Percentiles rank a stretch among this genome's conserved stretches.
phyloP scores from a whole-genome alignment of 306 rosid genomes.

The Ceratonia siliqua region DNA sequence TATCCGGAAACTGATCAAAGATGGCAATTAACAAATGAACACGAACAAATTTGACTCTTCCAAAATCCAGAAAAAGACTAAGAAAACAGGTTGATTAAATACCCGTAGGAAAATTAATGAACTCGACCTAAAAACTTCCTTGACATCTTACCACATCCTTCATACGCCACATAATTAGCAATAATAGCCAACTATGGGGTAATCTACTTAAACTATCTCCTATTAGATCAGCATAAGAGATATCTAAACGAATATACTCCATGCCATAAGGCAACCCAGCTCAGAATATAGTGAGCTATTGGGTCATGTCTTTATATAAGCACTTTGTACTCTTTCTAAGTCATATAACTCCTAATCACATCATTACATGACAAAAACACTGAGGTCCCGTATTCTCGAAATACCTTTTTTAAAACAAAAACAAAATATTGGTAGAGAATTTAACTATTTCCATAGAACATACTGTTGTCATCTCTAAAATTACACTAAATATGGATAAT shows the following conservation, averaged over 20 bases:
- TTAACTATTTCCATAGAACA: neutral
- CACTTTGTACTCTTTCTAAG: constrained; percentile 7
- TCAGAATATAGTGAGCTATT: constrained; percentile 20
- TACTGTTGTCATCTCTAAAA: neutral
- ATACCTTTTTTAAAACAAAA: constrained; percentile 3
- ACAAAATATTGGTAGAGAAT: neutral
- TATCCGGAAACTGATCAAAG: neutral
- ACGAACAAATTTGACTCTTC: constrained; percentile 28
- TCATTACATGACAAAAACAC: constrained; percentile 22
- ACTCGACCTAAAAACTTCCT: neutral
- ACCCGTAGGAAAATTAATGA: neutral
- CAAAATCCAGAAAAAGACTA: constrained; percentile 6
- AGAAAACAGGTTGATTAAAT: neutral
- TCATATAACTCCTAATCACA: constrained; percentile 25
- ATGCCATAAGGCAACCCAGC: constrained; percentile 9
- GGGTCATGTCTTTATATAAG: constrained; percentile 27
- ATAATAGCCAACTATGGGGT: neutral
- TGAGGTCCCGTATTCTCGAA: neutral
- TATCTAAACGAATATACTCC: constrained; percentile 33
- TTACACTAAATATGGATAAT: neutral
- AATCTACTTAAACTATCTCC: constrained; percentile 7
- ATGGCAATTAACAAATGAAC: constrained; percentile 17
- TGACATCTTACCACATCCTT: neutral
- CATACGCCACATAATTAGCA: neutral
- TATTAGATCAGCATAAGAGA: constrained; percentile 13